These are phyloP conservation scores for Quercus tomentella DNA, from an alignment of 331 rosid species.

Conservation along the genomic window DNA sequence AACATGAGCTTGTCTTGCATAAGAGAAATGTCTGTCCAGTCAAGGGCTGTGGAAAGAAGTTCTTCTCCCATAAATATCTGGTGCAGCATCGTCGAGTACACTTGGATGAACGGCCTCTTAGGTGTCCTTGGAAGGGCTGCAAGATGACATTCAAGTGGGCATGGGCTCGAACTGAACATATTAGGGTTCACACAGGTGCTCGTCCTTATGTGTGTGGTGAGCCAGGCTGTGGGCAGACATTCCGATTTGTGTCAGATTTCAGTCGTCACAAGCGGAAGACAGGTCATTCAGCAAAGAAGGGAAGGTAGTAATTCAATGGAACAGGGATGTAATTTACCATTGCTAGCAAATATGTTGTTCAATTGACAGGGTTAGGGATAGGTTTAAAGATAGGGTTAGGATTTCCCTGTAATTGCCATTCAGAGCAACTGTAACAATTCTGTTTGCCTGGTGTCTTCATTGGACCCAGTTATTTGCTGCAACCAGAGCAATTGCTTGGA, in stretches of 20 bases:
- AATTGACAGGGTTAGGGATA: slow-evolving; percentile 54
- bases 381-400: slow-evolving; percentile 55
- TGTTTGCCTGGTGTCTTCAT: slow-evolving; percentile 54
- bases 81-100: slow-evolving; percentile 97
- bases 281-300: slow-evolving; percentile 72
- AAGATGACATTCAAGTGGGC: slow-evolving; percentile 98
- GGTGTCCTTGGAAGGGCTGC: slow-evolving; percentile 99
- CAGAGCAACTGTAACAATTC: slow-evolving; percentile 46
- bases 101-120: slow-evolving; percentile 86
- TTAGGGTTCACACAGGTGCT: slow-evolving; percentile 90
- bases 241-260: slow-evolving; percentile 92
- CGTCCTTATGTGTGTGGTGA: slow-evolving; percentile 85
- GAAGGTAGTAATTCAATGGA: slow-evolving; percentile 30
- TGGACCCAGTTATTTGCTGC: slow-evolving; percentile 57
- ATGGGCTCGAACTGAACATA: slow-evolving; percentile 96
- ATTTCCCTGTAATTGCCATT: slow-evolving; percentile 58
- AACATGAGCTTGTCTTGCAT: slow-evolving; percentile 66
- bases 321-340: slow-evolving; percentile 33
- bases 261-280: slow-evolving; percentile 98
- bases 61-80: slow-evolving; percentile 91
- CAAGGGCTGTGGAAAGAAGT: slow-evolving; percentile 90
- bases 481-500: slow-evolving; percentile 67
- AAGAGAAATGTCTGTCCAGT: slow-evolving; percentile 83
- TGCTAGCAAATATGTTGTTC: slow-evolving; percentile 46
- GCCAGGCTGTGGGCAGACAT: slow-evolving; percentile 88